Base-by-base conservation (phyloP, 2,329 filamentous ascomycete genomes). In the Rhinocladiella similis region DNA sequence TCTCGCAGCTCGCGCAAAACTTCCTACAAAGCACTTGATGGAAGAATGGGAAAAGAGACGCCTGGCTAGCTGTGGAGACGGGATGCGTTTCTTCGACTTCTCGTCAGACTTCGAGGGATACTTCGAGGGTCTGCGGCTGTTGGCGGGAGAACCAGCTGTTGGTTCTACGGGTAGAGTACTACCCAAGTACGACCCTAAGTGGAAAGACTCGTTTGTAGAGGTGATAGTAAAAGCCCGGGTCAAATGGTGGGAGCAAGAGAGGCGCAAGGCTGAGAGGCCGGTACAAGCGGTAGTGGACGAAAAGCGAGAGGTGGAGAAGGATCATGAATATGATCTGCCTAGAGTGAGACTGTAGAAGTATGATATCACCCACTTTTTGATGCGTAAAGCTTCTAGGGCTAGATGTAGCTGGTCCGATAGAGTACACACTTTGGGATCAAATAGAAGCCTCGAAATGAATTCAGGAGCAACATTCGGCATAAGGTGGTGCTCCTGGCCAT, bases 101-200 rank as follows among this genome's bases (percentile, higher is more conserved):
- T 63, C 61, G 42, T 62, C 65, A 13, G 67, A 77, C 52, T 77
- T 75, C 35, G 66, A 69, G 19, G 67, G 66, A 0, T 76, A 72
- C 53, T 77, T 76, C 48, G 70, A 74, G 53, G 69, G 71, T 2
- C 63, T 80, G 13, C 67, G 75, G 0, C 54, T 57, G 3, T 66
- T 79, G 22, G 76, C 77, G 0, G 76, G 77, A 0, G 70, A 77
- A 5, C 76, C 77, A 2, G 66, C 62, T 0, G 62, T 68, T 4
- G 73, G 70, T 0, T 69, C 69, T 3, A 70, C 70, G 0, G 77
- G 76, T 0, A 69, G 76, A 5, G 63, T 63, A 10, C 60, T 80
- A 27, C 76, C 76, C 1, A 67, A 66, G 1, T 80, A 78, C 50
- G 71, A 78, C 12, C 68, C 69, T 22, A 68, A 68, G 19, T 77